These are phyloP conservation scores for Geosmithia putterillii DNA, from an alignment of 2,329 filamentous ascomycete species.

Conservation along the genomic window DNA sequence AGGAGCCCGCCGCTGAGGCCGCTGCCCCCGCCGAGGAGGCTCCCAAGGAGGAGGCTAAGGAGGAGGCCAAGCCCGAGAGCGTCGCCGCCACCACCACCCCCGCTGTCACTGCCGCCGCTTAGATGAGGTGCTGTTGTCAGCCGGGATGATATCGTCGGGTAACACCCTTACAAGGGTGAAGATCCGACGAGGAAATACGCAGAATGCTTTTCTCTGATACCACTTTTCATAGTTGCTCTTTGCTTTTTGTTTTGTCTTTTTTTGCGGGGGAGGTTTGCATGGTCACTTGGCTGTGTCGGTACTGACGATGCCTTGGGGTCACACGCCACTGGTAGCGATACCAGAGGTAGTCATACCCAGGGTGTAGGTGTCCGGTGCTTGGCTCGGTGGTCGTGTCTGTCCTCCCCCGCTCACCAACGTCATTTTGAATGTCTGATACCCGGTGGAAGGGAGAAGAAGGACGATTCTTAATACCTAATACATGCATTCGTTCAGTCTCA, in stretches of 20 bases:
- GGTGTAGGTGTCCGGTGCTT: too few species aligned
- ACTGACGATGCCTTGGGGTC: too few species aligned
- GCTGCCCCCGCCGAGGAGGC: conserved; percentile 21
- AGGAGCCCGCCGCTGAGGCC: conserved; percentile 16
- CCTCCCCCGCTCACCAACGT: background rate
- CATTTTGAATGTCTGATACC: conserved; percentile 25
- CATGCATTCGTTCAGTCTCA: too few species aligned
- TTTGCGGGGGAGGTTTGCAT: background rate
- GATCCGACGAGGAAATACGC: too few species aligned
- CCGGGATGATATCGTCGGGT: too few species aligned
- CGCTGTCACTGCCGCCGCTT: conserved; percentile 38
- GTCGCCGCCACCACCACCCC: conserved; percentile 27
- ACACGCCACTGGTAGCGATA: too few species aligned
- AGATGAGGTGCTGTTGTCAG: conserved; percentile 21
- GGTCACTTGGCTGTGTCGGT: background rate
- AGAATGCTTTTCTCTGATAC: conserved; percentile 20
- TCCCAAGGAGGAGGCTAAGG: conserved; percentile 16
- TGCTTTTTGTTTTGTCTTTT: conserved; percentile 8
- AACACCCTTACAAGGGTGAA: too few species aligned
- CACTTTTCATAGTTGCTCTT: conserved; percentile 10
- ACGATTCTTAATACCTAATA: conserved; percentile 26
- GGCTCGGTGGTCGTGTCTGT: background rate
- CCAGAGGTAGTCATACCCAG: too few species aligned
- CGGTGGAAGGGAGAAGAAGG: conserved; percentile 19
- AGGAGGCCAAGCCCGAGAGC: conserved; percentile 26